Conservation (phyloP, 768 basidiomycete genomes). For the Auricularia heimuer region DNA sequence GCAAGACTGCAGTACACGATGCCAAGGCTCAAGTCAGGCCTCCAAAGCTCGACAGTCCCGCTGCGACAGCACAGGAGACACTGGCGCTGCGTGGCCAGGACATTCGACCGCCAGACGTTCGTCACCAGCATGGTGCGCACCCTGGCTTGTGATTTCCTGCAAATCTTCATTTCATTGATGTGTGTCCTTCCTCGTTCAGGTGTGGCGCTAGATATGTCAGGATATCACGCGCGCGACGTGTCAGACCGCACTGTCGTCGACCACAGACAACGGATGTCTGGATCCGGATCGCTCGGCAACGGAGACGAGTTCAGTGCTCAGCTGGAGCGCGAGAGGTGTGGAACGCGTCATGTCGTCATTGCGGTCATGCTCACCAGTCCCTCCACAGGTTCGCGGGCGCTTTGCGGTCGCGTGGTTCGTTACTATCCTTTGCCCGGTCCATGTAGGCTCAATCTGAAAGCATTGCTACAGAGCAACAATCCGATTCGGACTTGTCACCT, state of each 20-base stretch:
- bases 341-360: background rate
- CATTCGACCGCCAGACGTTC: conserved; percentile 42
- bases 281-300: conserved; percentile 4
- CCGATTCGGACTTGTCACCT: background rate
- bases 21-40: conserved; percentile 5
- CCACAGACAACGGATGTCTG: conserved; percentile 2
- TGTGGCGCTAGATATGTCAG: conserved; percentile 72
- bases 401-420: background rate
- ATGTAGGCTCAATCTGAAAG: background rate
- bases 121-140: conserved; percentile 49
- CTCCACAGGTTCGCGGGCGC: background rate
- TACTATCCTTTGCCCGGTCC: background rate
- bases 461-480: background rate
- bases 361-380: background rate
- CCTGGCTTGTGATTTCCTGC: background rate
- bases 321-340: background rate
- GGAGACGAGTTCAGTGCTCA: background rate
- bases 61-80: conserved; percentile 23
- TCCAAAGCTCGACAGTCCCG: conserved; percentile 16
- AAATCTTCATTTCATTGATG: conserved; percentile 21
- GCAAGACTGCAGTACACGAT: conserved; percentile 19
- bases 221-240: conserved; percentile 52
- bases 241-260: conserved; percentile 18
- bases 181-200: conserved; percentile 30
- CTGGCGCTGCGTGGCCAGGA: conserved; percentile 44